A percentile compares a stretch with the other conserved stretches of the same genome.
These are phyloP conservation scores for Suhomyces atakaporum DNA, from an alignment of 1,139 yeast species.

Conservation along the genomic window DNA sequence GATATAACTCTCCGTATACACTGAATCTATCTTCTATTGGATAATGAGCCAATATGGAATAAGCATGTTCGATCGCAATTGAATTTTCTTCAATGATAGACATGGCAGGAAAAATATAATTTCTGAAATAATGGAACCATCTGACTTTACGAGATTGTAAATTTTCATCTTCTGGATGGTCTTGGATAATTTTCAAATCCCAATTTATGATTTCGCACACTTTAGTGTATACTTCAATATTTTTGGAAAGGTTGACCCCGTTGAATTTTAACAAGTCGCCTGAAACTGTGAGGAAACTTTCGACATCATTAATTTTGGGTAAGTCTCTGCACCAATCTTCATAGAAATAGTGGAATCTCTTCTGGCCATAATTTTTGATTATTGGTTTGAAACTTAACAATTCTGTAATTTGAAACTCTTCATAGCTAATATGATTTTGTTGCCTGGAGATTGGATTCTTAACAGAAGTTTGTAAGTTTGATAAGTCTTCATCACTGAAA, in stretches of 20 bases:
- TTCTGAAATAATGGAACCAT: constrained; percentile 69
- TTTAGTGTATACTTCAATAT: constrained; percentile 53
- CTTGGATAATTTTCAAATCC: constrained; percentile 29
- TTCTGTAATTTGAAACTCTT: constrained; percentile 23
- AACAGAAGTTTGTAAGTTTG: constrained; percentile 24
- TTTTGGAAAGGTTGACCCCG: constrained; percentile 59
- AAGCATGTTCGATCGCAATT: constrained; percentile 63
- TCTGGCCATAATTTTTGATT: constrained; percentile 29
- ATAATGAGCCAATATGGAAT: constrained; percentile 52
- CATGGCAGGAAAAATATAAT: constrained; percentile 68
- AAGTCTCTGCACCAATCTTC: constrained; percentile 49
- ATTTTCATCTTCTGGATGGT: constrained; percentile 19
- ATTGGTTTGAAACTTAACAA: constrained; percentile 37
- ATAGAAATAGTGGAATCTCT: constrained; percentile 51
- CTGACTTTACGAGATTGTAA: constrained; percentile 24
- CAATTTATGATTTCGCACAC: constrained; percentile 59
- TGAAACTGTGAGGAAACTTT: constrained; percentile 49
- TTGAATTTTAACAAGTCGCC: constrained; percentile 54
- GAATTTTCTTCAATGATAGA: constrained; percentile 64
- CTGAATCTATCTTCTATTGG: constrained; percentile 70
- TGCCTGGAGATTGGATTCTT: constrained; percentile 33
- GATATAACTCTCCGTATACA: constrained; percentile 78
- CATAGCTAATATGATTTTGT: constrained; percentile 33
- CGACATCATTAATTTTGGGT: constrained; percentile 38
- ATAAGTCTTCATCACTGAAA: constrained; percentile 23